A percentile compares a stretch with the other conserved stretches of the same genome.
phyloP scores from a whole-genome alignment of 2,329 filamentous ascomycete species.

The Aschersonia sp. region DNA sequence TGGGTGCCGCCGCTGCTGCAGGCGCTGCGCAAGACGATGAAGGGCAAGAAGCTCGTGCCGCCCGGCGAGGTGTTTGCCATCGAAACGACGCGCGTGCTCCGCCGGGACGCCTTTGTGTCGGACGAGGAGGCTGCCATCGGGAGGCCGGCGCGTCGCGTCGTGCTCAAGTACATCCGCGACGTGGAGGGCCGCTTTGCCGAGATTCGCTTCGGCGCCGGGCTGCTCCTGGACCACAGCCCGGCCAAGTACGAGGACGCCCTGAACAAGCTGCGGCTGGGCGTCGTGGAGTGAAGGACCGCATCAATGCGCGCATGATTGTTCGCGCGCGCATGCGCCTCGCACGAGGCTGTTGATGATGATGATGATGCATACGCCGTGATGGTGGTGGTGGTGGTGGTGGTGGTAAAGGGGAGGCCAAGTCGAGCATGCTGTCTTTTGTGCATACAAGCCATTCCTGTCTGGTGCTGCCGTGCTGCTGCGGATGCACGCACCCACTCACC shows the following conservation, averaged over 20 bases:
- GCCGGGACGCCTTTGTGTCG: constrained; percentile 47
- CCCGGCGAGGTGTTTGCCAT: constrained; percentile 65
- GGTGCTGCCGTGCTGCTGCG: no score
- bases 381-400: no score
- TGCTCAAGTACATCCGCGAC: constrained; percentile 56
- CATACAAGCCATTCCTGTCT: no score
- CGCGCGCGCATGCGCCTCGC: no score
- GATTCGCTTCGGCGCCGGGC: constrained; percentile 55
- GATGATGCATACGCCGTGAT: no score
- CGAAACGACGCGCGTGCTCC: constrained; percentile 51
- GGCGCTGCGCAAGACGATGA: constrained; percentile 51
- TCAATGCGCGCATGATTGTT: background rate
- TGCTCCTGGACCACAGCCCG: constrained; percentile 65
- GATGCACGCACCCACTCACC: no score
- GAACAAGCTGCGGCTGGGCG: constrained; percentile 39
- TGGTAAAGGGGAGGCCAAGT: no score
- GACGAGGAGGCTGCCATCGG: constrained; percentile 37
- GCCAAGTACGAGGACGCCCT: constrained; percentile 59
- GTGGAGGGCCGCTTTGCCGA: constrained; percentile 58
- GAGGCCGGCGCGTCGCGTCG: constrained; percentile 50
- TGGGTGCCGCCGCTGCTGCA: constrained; percentile 58
- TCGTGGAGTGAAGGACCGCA: constrained; percentile 16
- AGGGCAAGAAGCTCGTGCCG: constrained; percentile 54
- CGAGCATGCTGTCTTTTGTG: no score
- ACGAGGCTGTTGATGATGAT: no score